These are phyloP conservation scores for Primulina huaijiensis DNA, from an alignment of 257 asterid species.

Conservation along the genomic window DNA sequence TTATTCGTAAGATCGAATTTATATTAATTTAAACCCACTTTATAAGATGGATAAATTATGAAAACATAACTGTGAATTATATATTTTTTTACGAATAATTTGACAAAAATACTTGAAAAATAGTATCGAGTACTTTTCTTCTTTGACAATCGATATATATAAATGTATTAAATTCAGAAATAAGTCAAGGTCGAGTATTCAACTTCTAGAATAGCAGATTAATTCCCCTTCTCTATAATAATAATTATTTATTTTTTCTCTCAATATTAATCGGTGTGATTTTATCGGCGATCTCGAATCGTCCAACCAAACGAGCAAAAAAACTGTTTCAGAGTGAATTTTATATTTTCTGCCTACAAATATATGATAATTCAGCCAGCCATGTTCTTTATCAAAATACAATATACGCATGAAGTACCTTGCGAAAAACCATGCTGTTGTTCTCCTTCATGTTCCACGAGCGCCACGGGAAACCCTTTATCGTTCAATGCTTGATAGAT, in stretches of 20 bases:
- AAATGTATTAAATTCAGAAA: neutral
- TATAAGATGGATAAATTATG: no score
- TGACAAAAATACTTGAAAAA: no score
- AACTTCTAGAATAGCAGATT: slow-evolving; percentile 13
- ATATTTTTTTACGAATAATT: no score
- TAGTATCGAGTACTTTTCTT: no score
- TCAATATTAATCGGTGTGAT: slow-evolving; percentile 63
- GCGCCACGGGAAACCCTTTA: slow-evolving; percentile 85
- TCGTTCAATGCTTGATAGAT: slow-evolving; percentile 75
- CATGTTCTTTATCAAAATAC: neutral
- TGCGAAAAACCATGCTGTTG: slow-evolving; percentile 80
- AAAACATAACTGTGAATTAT: neutral
- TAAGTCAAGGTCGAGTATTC: neutral
- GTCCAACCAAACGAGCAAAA: slow-evolving; percentile 82
- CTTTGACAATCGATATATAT: no score
- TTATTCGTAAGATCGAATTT: no score
- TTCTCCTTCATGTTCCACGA: slow-evolving; percentile 88
- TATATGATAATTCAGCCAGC: neutral
- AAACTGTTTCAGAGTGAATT: slow-evolving; percentile 92
- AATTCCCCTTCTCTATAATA: no score
- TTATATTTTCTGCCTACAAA: slow-evolving; percentile 83
- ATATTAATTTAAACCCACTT: neutral
- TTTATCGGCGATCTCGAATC: slow-evolving; percentile 68
- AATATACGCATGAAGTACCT: slow-evolving; percentile 38
- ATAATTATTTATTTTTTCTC: no score